Conservation (phyloP, 108 stramenopile genomes). For the Asterionellopsis glacialis region DNA sequence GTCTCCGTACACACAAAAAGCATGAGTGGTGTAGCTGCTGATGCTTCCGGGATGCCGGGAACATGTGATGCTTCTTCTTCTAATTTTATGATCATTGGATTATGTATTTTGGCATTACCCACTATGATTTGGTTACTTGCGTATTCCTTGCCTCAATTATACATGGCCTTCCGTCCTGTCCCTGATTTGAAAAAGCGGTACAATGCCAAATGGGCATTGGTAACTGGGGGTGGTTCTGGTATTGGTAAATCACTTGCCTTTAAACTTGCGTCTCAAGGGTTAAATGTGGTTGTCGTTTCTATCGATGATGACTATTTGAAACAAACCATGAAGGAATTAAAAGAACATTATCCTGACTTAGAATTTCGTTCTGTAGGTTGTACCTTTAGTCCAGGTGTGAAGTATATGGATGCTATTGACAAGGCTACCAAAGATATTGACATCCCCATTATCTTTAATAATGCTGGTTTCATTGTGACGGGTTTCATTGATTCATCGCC, state of each 20-base stretch:
- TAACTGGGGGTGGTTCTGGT: slow-evolving; percentile 94
- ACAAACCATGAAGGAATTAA: slow-evolving; percentile 78
- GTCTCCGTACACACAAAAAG: too few relatives aligned
- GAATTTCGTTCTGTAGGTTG: slow-evolving; percentile 90
- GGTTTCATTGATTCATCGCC: slow-evolving; percentile 97
- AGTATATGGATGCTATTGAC: slow-evolving; percentile 83
- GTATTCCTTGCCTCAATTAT: slow-evolving; percentile 81
- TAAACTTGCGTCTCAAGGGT: slow-evolving; percentile 88
- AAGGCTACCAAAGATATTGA: slow-evolving; percentile 86
- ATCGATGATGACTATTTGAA: slow-evolving; percentile 89
- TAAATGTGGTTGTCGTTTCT: slow-evolving; percentile 97
- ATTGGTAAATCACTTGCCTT: slow-evolving; percentile 95
- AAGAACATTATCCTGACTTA: slow-evolving; percentile 62
- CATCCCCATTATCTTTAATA: slow-evolving; percentile 92
- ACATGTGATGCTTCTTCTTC: slow-evolving; percentile 11
- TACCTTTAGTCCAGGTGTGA: slow-evolving; percentile 81
- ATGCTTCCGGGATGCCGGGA: slow-evolving; percentile 1
- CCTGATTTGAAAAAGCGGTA: slow-evolving; percentile 88
- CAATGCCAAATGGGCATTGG: slow-evolving; percentile 94
- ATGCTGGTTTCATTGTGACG: slow-evolving; percentile 98
- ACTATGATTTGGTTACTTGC: slow-evolving; percentile 73
- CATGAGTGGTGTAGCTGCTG: too few relatives aligned
- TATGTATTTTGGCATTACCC: slow-evolving; percentile 58
- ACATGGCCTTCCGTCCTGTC: slow-evolving; percentile 65
- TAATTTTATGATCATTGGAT: not conserved